Evolutionary conservation across 2,329 filamentous ascomycete species (phyloP), one percentile per base, ranked within the genome.

Genomic region (Colletotrichum noveboracense): DNA sequence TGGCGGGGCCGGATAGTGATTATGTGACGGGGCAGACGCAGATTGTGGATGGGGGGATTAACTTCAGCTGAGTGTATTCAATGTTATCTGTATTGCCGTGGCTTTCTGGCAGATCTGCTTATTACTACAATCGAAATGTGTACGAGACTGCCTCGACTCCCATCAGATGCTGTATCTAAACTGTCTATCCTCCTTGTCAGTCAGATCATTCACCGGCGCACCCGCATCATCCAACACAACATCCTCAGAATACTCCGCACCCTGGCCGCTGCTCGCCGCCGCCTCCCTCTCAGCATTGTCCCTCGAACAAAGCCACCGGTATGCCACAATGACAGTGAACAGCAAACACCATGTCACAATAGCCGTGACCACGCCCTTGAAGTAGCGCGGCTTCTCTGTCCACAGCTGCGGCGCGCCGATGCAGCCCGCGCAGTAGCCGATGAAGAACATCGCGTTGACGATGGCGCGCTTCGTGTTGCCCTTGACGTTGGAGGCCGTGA

Each of bases 21-120:
- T 93, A 91, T 77, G 87, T 94, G 78, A 94, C 92, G 0, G 93
- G 92, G 0, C 92, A 94, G 84, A 93, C 90, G 4, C 86, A 93
- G 76, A 80, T 94, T 10, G 88, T 93, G 38, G 91, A 92, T 77
- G 91, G 91, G 0, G 91, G 91, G 10, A 75, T 75, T 21, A 68
- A 72, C 24, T 75, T 67, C 38, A 75, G 69, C 24, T 64, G 30
- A 64, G 58, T 2, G n/a, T 21, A 0, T 48, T 48, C 18, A 18
- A 18, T 4, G 13, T 18, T 5, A 0, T 18, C 0, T 28, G 55
- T 58, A 58, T 56, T 14, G 2, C 2, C 0, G 12, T 56, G 12
- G 3, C 52, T 28, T 56, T 4, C 5, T 10, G 0, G 8, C 38
- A n/a, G 18, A n/a, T 0, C 0, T 6, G 38, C 0, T 10, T 48